Percentiles rank a stretch among this genome's conserved stretches.
These are phyloP conservation scores for Achaetomiella virescens DNA, from an alignment of 495 filamentous ascomycete species.

Conservation along the genomic window DNA sequence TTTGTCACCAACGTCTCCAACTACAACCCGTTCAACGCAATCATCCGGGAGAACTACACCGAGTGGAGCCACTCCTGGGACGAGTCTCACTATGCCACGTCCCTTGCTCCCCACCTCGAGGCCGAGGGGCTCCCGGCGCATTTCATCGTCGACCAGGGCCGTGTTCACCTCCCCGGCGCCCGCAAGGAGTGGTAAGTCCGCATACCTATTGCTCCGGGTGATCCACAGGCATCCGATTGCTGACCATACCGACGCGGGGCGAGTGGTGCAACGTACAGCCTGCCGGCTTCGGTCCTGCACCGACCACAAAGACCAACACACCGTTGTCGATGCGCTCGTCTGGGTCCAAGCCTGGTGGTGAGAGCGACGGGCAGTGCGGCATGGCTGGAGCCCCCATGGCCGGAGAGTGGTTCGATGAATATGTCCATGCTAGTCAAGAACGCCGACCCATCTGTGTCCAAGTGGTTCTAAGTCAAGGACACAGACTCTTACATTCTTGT, in stretches of 20 bases:
- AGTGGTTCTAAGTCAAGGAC: not conserved
- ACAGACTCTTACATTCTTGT: not conserved
- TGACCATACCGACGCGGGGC: slow-evolving; percentile 37
- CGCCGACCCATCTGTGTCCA: slow-evolving; percentile 43
- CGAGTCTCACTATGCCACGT: slow-evolving; percentile 61
- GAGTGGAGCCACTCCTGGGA: slow-evolving; percentile 46
- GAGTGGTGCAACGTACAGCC: slow-evolving; percentile 73
- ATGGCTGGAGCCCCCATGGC: slow-evolving; percentile 56
- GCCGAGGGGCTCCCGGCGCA: slow-evolving; percentile 54
- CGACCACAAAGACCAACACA: slow-evolving; percentile 55
- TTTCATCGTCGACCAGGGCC: slow-evolving; percentile 51
- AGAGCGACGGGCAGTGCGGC: slow-evolving; percentile 68
- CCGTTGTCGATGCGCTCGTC: slow-evolving; percentile 63
- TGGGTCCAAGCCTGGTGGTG: slow-evolving; percentile 77
- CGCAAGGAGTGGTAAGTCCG: slow-evolving; percentile 45
- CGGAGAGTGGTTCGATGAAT: slow-evolving; percentile 66
- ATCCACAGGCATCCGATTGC: not conserved
- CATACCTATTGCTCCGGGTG: not conserved
- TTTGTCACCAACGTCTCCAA: slow-evolving; percentile 72
- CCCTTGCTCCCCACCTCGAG: slow-evolving; percentile 53
- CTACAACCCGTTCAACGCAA: slow-evolving; percentile 56
- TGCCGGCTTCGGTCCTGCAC: slow-evolving; percentile 61
- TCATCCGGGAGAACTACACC: slow-evolving; percentile 34
- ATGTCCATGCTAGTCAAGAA: slow-evolving; percentile 60
- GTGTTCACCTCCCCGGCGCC: slow-evolving; percentile 46